Conservation (phyloP, 306 rosid genomes). For the peach (Prunus persica) region Prunus_persica_NCBIv2 NC_034011.1:4110001-4110500, state of each 20-base stretch:
- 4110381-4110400: not conserved
- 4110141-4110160: not conserved
- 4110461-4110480: not conserved
- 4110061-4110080: no score
- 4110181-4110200: not conserved
- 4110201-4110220: not conserved
- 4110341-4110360: not conserved
- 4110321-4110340: not conserved
- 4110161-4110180: not conserved
- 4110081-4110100: no score
- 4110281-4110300: not conserved
- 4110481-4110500: not conserved
- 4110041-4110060: no score
- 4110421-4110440: not conserved
- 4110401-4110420: not conserved
- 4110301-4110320: not conserved
- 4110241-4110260: not conserved
- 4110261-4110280: not conserved
- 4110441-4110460: not conserved
- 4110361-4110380: not conserved
- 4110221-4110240: not conserved
- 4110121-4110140: not conserved
- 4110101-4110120: not conserved
- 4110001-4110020: no score
- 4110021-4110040: no score